Evolutionary conservation across 163 green algal genomes (phyloP).

Genomic region (Scenedesmus sp.): DNA sequence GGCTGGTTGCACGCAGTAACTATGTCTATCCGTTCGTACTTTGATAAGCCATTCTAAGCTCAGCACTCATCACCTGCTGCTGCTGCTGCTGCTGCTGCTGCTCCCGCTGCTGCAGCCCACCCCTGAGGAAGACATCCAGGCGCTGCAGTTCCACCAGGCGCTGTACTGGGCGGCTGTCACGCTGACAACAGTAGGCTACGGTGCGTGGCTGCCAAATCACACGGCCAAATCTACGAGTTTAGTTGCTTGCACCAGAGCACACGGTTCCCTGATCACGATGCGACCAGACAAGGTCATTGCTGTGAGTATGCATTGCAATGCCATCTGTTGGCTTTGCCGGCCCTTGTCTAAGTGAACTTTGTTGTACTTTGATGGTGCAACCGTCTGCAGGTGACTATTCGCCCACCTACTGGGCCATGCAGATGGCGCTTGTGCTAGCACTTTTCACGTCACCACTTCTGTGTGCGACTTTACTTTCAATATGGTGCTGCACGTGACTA

Average conservation of each 20-base stretch:
- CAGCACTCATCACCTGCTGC: background rate
- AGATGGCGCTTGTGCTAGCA: background rate
- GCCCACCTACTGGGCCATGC: constrained; percentile 39
- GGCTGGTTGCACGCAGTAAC: too few species aligned
- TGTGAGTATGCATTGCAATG: too few species aligned
- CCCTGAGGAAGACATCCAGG: background rate
- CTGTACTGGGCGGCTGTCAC: constrained; percentile 72
- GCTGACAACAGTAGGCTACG: constrained; percentile 68
- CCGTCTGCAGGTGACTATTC: constrained; percentile 24
- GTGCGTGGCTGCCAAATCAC: background rate
- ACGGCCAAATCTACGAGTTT: background rate
- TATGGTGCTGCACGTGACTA: constrained; percentile 12
- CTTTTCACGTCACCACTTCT: background rate
- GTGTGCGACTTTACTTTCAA: too few species aligned
- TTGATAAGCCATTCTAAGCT: background rate
- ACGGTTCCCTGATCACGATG: too few species aligned
- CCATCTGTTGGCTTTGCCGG: too few species aligned
- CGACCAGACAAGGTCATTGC: too few species aligned
- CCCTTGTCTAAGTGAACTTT: background rate
- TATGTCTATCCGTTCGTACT: too few species aligned
- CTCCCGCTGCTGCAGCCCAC: background rate
- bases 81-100: constrained; percentile 7
- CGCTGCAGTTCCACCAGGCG: constrained; percentile 54
- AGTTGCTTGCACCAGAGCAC: too few species aligned
- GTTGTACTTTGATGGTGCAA: background rate